Percentiles rank a stretch among this genome's conserved stretches.
These are phyloP conservation scores for Penicillium brasilianum DNA, from an alignment of 2,329 filamentous ascomycete species.

Conservation along the genomic window DNA sequence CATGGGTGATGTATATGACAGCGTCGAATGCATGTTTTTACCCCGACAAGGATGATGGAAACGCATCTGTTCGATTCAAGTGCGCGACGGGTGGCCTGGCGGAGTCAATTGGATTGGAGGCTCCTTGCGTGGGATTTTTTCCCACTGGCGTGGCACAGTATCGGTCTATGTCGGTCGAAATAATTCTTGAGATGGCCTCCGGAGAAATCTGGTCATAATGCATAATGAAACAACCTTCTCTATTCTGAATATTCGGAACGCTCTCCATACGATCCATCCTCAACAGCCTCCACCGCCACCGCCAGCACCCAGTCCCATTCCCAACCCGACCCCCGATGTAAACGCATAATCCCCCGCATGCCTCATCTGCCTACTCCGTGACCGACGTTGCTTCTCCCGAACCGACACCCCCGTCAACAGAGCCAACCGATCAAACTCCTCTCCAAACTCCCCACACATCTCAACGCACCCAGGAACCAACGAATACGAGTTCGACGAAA, in stretches of 20 bases:
- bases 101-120: not conserved
- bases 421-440: conserved; percentile 13
- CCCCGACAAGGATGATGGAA: conserved; percentile 1
- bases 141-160: not conserved
- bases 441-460: conserved; percentile 11
- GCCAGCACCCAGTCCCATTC: not conserved
- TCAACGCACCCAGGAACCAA: conserved; percentile 12
- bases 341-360: not conserved
- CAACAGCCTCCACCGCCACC: not conserved
- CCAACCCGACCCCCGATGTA: not conserved
- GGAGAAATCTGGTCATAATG: not conserved
- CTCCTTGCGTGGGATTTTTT: not conserved
- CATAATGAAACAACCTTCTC: conserved; percentile 1
- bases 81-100: not conserved
- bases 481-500: conserved; percentile 13
- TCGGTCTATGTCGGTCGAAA: not conserved
- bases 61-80: not conserved
- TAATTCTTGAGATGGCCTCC: not conserved
- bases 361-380: conserved; percentile 7
- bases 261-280: not conserved
- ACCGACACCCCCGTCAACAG: conserved; percentile 15
- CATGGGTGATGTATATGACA: conserved; percentile 35
- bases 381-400: conserved; percentile 14
- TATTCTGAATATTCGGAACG: not conserved
- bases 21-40: conserved; percentile 28